Conservation (phyloP, 768 basidiomycete species). For the Rubroboletus pulcherrimus region DNA sequence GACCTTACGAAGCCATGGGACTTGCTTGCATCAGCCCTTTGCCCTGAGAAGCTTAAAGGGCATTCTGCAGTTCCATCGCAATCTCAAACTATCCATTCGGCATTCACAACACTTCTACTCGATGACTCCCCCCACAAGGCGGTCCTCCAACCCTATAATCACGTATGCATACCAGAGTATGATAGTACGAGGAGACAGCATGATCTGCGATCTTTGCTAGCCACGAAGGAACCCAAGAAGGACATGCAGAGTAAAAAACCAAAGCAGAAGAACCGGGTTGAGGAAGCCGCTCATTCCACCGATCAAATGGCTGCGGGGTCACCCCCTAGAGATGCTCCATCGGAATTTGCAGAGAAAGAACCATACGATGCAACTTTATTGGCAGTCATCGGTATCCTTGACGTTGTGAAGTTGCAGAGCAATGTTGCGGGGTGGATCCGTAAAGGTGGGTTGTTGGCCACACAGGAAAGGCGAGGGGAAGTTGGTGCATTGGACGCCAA, state of each 20-base stretch:
- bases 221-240: constrained; percentile 13
- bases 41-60: not conserved
- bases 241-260: constrained; percentile 4
- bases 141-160: constrained; percentile 74
- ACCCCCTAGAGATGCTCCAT: not conserved
- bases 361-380: constrained; percentile 51
- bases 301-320: not conserved
- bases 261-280: not conserved
- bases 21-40: constrained; percentile 25
- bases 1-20: constrained; percentile 59
- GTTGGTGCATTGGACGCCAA: not conserved
- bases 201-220: constrained; percentile 33
- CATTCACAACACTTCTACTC: constrained; percentile 45
- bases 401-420: constrained; percentile 51
- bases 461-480: constrained; percentile 1
- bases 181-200: constrained; percentile 38
- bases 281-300: not conserved
- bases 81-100: constrained; percentile 33
- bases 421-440: constrained; percentile 71
- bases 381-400: constrained; percentile 65
- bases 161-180: constrained; percentile 75
- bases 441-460: constrained; percentile 44
- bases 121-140: constrained; percentile 56
- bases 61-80: constrained; percentile 1
- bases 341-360: constrained; percentile 12